phyloP scores from a whole-genome alignment of 192 early-diverging fungal species.

The Entomortierella lignicola region DNA sequence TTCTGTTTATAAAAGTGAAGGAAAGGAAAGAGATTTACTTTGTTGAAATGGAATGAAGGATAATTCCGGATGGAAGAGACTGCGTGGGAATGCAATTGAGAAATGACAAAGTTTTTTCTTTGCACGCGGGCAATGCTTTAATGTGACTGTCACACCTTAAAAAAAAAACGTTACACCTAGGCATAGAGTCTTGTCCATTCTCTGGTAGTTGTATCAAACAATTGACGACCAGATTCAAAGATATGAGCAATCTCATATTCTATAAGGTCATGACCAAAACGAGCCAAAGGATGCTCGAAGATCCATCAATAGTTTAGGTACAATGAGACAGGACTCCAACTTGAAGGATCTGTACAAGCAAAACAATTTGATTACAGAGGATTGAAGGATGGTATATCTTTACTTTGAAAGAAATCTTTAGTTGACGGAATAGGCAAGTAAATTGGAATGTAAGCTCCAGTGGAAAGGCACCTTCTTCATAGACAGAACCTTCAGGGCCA shows the following conservation, averaged over 20 bases:
- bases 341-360: conserved; percentile 50
- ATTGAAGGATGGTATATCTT: conserved; percentile 27
- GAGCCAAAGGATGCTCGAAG: neutral
- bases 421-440: conserved; percentile 5
- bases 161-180: neutral
- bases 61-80: too few relatives aligned
- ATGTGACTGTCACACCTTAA: too few relatives aligned
- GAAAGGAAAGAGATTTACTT: too few relatives aligned
- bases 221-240: neutral
- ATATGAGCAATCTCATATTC: neutral
- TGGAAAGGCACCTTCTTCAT: conserved; percentile 12
- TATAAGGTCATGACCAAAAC: neutral
- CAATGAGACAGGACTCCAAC: neutral
- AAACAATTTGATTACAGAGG: conserved; percentile 14
- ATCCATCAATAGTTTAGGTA: neutral
- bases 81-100: too few relatives aligned
- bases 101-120: too few relatives aligned
- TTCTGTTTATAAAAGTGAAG: too few relatives aligned
- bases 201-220: neutral
- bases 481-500: conserved; percentile 12
- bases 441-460: neutral
- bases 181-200: conserved; percentile 15
- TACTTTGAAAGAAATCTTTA: too few relatives aligned
- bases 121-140: too few relatives aligned
- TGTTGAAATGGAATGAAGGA: too few relatives aligned